Evolutionary conservation across 805 yeast genomes (phyloP).

Genomic region (Cyberlindnera americana): DNA sequence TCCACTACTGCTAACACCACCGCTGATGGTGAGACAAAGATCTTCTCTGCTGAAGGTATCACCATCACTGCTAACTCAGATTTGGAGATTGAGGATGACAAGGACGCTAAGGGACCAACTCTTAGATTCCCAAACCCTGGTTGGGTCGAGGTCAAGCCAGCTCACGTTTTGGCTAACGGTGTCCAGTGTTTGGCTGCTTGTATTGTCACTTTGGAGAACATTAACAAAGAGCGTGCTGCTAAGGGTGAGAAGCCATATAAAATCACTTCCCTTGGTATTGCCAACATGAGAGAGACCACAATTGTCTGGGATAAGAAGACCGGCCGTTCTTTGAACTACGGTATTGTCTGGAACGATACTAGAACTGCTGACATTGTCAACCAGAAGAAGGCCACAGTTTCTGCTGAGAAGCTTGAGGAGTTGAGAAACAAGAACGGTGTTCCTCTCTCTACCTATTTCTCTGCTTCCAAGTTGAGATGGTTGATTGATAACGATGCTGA

Average conservation of each 20-base stretch:
- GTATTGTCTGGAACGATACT: conserved; percentile 96
- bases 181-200: conserved; percentile 73
- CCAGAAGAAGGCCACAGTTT: conserved; percentile 50
- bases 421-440: conserved; percentile 72
- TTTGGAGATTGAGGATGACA: conserved; percentile 57
- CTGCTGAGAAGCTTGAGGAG: conserved; percentile 51
- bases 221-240: conserved; percentile 46
- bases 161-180: conserved; percentile 75
- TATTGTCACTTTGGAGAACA: conserved; percentile 49
- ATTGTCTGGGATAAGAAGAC: conserved; percentile 82
- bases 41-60: conserved; percentile 72
- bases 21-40: conserved; percentile 47
- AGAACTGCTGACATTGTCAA: conserved; percentile 73
- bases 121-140: conserved; percentile 76
- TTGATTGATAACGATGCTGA: conserved; percentile 71
- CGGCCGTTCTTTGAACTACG: conserved; percentile 78
- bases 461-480: conserved; percentile 90
- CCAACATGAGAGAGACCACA: conserved; percentile 95
- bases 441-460: conserved; percentile 87
- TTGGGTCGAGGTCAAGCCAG: conserved; percentile 94
- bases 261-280: conserved; percentile 77
- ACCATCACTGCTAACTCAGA: conserved; percentile 54
- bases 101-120: conserved; percentile 55
- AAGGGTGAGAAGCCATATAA: conserved; percentile 50
- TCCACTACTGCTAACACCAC: conserved; percentile 59